Evolutionary conservation across 2,329 filamentous ascomycete genomes (phyloP).

Genomic region (Penicillium sp.): DNA sequence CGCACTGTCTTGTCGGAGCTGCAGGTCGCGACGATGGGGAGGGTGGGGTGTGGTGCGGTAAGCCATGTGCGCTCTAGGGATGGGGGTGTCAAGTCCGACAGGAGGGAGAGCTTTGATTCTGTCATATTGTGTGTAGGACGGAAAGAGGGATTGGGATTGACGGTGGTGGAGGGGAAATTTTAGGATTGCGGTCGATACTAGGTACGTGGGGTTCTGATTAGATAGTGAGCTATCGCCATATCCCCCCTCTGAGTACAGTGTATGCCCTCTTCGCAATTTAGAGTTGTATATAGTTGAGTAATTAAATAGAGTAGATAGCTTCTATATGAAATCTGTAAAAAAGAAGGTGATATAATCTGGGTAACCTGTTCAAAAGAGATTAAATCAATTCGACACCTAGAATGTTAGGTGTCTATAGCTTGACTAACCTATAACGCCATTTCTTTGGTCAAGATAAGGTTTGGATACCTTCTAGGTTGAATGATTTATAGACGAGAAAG

Average conservation of each 20-base stretch:
- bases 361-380: too few species aligned
- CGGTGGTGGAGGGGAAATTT: conserved; percentile 11
- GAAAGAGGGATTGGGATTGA: neutral
- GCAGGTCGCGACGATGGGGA: conserved; percentile 85
- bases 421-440: too few species aligned
- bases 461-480: too few species aligned
- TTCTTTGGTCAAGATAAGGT: too few species aligned
- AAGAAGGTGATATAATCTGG: too few species aligned
- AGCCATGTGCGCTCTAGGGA: conserved; percentile 73
- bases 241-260: too few species aligned
- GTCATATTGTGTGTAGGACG: neutral
- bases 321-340: too few species aligned
- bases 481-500: neutral
- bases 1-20: conserved; percentile 84
- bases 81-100: conserved; percentile 56
- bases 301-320: too few species aligned
- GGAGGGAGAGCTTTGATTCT: conserved; percentile 34
- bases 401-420: too few species aligned
- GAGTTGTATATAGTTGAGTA: too few species aligned
- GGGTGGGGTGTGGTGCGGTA: conserved; percentile 78
- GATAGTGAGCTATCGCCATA: conserved; percentile 1
- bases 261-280: too few species aligned
- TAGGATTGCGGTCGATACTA: neutral
- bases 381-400: too few species aligned
- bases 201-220: conserved; percentile 3